Evolutionary conservation across 2,329 filamentous ascomycete genomes (phyloP), one percentile per base, ranked within the genome.

Genomic region (Onygenales sp.): DNA sequence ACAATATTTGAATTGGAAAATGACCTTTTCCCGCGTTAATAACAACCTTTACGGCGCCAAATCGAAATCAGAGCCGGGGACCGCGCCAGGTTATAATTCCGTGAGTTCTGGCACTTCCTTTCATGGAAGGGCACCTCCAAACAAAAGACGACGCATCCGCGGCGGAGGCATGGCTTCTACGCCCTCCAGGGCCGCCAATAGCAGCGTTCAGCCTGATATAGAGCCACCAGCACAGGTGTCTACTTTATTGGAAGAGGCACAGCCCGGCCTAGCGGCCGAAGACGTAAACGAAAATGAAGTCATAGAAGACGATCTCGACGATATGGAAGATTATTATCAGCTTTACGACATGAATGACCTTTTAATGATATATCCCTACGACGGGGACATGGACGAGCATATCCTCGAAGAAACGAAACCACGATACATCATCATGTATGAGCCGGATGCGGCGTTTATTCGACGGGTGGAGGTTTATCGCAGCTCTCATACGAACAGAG

Each of bases 361-460:
- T 17, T 79, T 97, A 10, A 83, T 95, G 42, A 78, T 97, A 14
- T 93, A 97, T 67, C 87, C 93, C 1, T 98, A 95, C 67, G 90
- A 95, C 55, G 91, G 91, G 9, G 93, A 97, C 66, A 86, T 92
- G 74, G 93, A 98, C 67, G 93, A 97, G 66, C 89, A 95, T 67
- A 80, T 97, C n/a, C 79, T 98, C 1, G 92, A 98, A 67, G 93
- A 98, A 70, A 79, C 93, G 54, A 90, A 88, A 64, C 93, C 93
- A 36, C 84, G 88, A 56, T 96, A 96, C 69, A 89, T 98, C 55
- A 87, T 98, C 72, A 97, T 98, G 93, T 98, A 96, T 69, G 93
- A 97, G 67, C 92, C 93, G 1, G 90, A 97, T 60, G 84, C 92
- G 2, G 85, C 92, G 2, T 98, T 98, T 68, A 95, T 97, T 63